These are phyloP conservation scores for Moniliophthora roreri DNA, from an alignment of 1,284 basidiomycete genomes.

Conservation along the genomic window DNA sequence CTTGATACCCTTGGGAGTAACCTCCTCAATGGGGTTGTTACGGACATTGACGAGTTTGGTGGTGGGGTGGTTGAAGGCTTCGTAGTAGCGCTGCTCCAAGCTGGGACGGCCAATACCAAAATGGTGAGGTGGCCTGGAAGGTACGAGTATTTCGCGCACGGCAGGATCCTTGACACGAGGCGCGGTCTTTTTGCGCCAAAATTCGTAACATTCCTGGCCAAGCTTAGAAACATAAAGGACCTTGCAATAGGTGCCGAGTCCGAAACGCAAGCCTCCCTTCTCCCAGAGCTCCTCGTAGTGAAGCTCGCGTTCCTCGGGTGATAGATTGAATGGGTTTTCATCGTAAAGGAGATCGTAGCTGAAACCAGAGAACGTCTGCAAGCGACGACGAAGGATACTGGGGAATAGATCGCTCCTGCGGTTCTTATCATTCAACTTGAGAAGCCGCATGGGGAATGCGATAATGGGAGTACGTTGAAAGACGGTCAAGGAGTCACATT, in stretches of 20 bases:
- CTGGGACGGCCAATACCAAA: conserved; percentile 10
- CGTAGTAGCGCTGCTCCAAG: conserved; percentile 13
- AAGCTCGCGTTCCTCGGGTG: neutral
- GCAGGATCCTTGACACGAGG: conserved; percentile 3
- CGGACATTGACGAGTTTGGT: conserved; percentile 9
- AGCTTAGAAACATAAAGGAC: no score
- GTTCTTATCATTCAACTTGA: neutral
- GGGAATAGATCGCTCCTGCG: neutral
- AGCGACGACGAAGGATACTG: neutral
- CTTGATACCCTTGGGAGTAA: conserved; percentile 1
- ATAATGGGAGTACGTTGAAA: neutral
- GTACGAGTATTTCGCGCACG: conserved; percentile 9
- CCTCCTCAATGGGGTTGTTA: conserved; percentile 3
- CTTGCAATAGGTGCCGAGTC: neutral
- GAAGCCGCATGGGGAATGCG: neutral
- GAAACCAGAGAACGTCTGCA: neutral
- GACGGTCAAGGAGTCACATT: neutral
- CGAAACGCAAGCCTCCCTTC: neutral
- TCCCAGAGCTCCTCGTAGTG: neutral
- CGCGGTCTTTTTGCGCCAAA: conserved; percentile 11
- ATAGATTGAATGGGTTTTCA: neutral
- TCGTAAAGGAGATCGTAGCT: neutral
- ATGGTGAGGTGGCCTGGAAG: conserved; percentile 9
- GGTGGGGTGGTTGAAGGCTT: conserved; percentile 11
- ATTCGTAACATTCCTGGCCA: conserved; percentile 9